Evolutionary conservation across 2,329 filamentous ascomycete genomes (phyloP), one percentile per base, ranked within the genome.

Genomic region (Ceratocystis albifundus): DNA sequence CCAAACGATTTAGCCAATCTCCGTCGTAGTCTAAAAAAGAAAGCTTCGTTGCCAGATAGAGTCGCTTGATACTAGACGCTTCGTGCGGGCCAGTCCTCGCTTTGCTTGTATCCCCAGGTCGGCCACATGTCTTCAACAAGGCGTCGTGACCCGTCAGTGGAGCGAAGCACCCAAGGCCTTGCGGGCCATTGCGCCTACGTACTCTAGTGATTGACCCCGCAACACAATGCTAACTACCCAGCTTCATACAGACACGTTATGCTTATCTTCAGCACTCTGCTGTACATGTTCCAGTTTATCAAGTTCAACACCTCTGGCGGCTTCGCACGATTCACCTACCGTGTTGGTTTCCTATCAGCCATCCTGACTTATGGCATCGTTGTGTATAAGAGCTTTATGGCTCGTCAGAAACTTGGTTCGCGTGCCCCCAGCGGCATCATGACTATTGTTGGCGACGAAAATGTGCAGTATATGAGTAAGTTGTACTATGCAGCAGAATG

Each of bases 361-460:
- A 90, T 91, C 61, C 84, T 86, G 62, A 97, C 94, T 10, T 99
- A 99, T 77, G 93, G 94, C 70, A 97, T 99, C 71, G 94, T 99
- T 62, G 93, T 99, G 69, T 97, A 96, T 83, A 99, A 99, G 84
- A 92, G 90, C 67, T 90, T 92, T 80, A 87, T 92, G 71, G 90
- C 92, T 71, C 88, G 90, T 71, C 83, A 88, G 72, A 88, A 90
- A 82, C 81, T 86, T 62, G 87, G 88, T 70, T 85, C 80, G 69
- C 85, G 80, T 74, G 76, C 85, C 72, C 84, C 77, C 48, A 74
- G 75, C 64, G 84, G 88, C 67, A 76, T 82, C 62, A 65, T 93
- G 68, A 83, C 86, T 69, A 79, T 96, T 70, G 80, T 88, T 66
- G 81, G 85, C 12, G 94, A 99, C 75, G 94, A 99, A 82, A 99